Conservation (phyloP, 1,139 yeast genomes). For the Taphrina wiesneri region DNA sequence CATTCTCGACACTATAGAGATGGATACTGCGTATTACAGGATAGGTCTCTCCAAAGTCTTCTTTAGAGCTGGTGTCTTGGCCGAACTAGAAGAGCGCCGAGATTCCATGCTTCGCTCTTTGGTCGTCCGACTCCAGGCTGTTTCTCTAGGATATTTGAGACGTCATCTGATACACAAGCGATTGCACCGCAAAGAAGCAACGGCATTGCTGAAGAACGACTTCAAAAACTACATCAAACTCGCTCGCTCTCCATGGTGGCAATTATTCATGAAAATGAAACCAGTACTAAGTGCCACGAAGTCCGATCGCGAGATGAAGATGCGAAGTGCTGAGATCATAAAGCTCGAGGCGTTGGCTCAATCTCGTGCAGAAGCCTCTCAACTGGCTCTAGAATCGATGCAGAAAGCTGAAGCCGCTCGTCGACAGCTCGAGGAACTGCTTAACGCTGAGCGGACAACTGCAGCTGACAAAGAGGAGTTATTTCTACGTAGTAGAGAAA, state of each 20-base stretch:
- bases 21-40: constrained; percentile 68
- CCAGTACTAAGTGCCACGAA: constrained; percentile 73
- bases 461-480: constrained; percentile 53
- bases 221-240: constrained; percentile 58
- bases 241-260: constrained; percentile 78
- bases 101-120: constrained; percentile 63
- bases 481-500: constrained; percentile 48
- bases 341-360: constrained; percentile 44
- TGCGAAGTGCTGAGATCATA: constrained; percentile 52
- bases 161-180: constrained; percentile 57
- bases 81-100: constrained; percentile 78
- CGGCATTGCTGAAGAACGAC: constrained; percentile 66
- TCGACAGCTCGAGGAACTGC: constrained; percentile 45
- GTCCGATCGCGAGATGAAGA: constrained; percentile 60
- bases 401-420: constrained; percentile 48
- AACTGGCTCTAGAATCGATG: constrained; percentile 42
- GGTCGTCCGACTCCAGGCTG: constrained; percentile 66
- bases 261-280: constrained; percentile 65
- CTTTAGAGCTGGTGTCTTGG: constrained; percentile 95
- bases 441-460: constrained; percentile 49
- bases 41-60: constrained; percentile 86
- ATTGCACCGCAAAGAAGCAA: constrained; percentile 66
- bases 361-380: constrained; percentile 44
- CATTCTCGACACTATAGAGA: constrained; percentile 60
- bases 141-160: constrained; percentile 62